Base-by-base conservation (phyloP, 169 alveolate species). In the Perkinsus marinus region DNA sequence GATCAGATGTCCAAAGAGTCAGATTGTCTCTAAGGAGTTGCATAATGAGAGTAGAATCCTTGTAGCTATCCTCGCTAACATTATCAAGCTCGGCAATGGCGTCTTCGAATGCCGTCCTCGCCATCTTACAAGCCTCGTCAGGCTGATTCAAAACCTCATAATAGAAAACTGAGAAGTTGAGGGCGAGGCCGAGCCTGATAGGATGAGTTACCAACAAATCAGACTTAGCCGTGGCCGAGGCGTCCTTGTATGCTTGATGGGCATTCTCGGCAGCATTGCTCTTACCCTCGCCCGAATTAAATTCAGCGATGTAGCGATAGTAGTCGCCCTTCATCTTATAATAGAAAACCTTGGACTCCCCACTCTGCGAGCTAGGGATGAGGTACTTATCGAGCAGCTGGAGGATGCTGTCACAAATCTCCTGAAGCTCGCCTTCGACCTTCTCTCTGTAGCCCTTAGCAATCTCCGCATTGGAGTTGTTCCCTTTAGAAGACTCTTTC, bases 261-360 rank as follows among this genome's bases (percentile, higher is more conserved):
- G 99, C 99, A 93, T 95, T 96, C 92, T 97, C 99, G n/a, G 99
- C 98, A n/a, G 99, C 99, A 89, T 95, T 96, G 92, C 95, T 96
- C 94, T 98, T 98, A 89, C 95, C 96, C 68, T 98, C 99, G 89
- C 98, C 99, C 68, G 97, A 94, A 34, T 98, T 97, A 96, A 97
- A 98, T 95, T 99, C 99, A 41, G 99, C 97, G 91, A 98, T 95
- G 93, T 98, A 98, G 92, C 99, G 98, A 96, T 98, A 98, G 95
- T 98, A 98, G 96, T 99, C 99, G 19, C 99, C 99, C 96, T 98
- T 98, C 99, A 99, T 98, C 96, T 99, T 99, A 93, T 96, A 96
- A 96, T 98, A 98, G 96, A 98, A 99, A 68, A 98, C 99, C 94
- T 96, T 95, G 93, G 99, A 96, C 95, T 98, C 99, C 91, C 96